Conservation (phyloP, 352 stramenopile genomes). For the Phytophthora nicotianae region DNA sequence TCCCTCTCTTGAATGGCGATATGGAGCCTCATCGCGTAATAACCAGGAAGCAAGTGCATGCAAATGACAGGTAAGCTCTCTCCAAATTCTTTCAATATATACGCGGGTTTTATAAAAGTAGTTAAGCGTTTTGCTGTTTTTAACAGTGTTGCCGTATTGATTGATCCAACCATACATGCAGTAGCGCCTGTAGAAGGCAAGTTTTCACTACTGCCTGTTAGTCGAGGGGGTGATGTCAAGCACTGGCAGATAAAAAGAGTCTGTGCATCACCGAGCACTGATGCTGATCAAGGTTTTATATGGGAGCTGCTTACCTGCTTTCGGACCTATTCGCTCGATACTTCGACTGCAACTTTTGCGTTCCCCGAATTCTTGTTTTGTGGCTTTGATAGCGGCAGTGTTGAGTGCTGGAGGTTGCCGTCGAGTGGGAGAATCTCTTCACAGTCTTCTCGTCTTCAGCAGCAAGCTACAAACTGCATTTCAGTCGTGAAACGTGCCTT, state of each 20-base stretch:
- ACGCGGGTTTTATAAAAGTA: background rate
- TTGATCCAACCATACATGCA: slow-evolving; percentile 17
- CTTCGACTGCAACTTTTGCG: slow-evolving; percentile 43
- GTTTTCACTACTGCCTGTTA: slow-evolving; percentile 38
- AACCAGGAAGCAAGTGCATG: slow-evolving; percentile 27
- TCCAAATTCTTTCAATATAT: background rate
- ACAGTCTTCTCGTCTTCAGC: slow-evolving; percentile 18
- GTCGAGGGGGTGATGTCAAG: slow-evolving; percentile 53
- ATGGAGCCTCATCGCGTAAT: background rate
- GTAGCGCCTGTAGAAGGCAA: background rate
- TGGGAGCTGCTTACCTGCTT: slow-evolving; percentile 59
- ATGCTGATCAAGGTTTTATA: slow-evolving; percentile 5
- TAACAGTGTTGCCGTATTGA: slow-evolving; percentile 19
- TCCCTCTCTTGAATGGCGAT: slow-evolving; percentile 11
- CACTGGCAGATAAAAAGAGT: slow-evolving; percentile 34
- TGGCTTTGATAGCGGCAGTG: slow-evolving; percentile 50
- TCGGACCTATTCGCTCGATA: slow-evolving; percentile 38
- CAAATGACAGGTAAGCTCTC: slow-evolving; percentile 29
- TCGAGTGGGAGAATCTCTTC: slow-evolving; percentile 11
- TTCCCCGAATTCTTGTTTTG: slow-evolving; percentile 54
- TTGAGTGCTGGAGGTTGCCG: slow-evolving; percentile 61
- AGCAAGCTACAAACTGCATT: slow-evolving; percentile 30
- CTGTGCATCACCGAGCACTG: background rate
- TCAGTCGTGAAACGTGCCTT: slow-evolving; percentile 48
- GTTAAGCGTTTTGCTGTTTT: background rate